Percentiles rank a stretch among this genome's conserved stretches.
phyloP scores from a whole-genome alignment of 1,139 yeast genomes.

The Debaryomycetaceae sp. region DNA sequence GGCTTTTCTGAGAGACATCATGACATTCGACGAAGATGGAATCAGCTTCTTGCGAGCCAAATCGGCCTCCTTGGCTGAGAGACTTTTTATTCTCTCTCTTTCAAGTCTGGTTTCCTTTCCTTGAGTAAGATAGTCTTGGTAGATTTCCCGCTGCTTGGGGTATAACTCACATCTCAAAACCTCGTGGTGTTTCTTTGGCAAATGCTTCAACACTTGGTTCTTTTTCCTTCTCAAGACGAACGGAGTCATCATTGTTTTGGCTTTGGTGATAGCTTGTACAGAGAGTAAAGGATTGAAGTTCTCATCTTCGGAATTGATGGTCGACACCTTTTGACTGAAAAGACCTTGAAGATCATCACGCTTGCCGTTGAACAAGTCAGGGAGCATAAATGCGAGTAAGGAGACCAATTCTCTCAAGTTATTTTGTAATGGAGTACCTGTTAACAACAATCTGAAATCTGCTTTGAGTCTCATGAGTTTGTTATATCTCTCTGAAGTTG shows the following conservation, averaged over 20 bases:
- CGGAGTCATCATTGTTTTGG: slow-evolving; percentile 98
- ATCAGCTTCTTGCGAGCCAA: slow-evolving; percentile 32
- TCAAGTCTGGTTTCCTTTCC: slow-evolving; percentile 46
- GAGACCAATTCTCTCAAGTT: slow-evolving; percentile 88
- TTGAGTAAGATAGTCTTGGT: slow-evolving; percentile 51
- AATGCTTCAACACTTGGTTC: slow-evolving; percentile 83
- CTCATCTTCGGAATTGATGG: slow-evolving; percentile 39
- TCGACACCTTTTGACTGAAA: slow-evolving; percentile 79
- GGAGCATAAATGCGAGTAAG: slow-evolving; percentile 84
- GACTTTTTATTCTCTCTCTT: slow-evolving; percentile 46
- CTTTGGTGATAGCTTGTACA: slow-evolving; percentile 86
- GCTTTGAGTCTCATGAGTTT: slow-evolving; percentile 84
- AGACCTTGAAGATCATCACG: slow-evolving; percentile 78
- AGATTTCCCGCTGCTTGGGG: slow-evolving; percentile 55
- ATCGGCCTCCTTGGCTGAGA: slow-evolving; percentile 38
- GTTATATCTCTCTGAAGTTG: slow-evolving; percentile 79
- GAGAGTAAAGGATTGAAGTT: slow-evolving; percentile 79
- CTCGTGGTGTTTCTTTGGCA: slow-evolving; percentile 71
- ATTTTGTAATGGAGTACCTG: slow-evolving; percentile 97
- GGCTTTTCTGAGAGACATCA: slow-evolving; percentile 73
- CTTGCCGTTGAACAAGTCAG: slow-evolving; percentile 74
- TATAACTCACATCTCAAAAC: slow-evolving; percentile 65
- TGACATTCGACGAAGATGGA: slow-evolving; percentile 48
- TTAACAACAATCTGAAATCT: slow-evolving; percentile 74
- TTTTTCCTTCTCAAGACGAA: slow-evolving; percentile 90